Conservation (phyloP, 306 rosid genomes). For the Pyrus communis region DNA sequence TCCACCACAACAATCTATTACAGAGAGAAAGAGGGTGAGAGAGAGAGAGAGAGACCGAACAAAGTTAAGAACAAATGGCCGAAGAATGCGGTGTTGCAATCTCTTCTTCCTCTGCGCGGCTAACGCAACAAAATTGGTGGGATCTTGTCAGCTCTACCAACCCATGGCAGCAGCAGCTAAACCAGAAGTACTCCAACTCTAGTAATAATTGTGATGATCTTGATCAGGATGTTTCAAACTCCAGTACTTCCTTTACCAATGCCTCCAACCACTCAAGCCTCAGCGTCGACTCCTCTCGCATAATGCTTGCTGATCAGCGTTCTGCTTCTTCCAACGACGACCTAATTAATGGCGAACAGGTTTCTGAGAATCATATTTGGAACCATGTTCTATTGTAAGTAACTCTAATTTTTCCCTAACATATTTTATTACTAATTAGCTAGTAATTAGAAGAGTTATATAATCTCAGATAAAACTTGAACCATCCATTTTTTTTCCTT, state of each 20-base stretch:
- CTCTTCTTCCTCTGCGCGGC: constrained; percentile 13
- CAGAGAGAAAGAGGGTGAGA: neutral
- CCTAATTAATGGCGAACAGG: constrained; percentile 39
- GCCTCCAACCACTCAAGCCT: constrained; percentile 73
- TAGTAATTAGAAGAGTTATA: neutral
- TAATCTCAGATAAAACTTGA: neutral
- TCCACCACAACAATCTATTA: neutral
- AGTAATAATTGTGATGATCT: constrained; percentile 37
- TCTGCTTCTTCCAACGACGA: constrained; percentile 41
- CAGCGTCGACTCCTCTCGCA: constrained; percentile 56
- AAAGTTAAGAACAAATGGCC: constrained; percentile 32
- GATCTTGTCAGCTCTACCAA: constrained; percentile 37
- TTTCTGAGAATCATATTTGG: constrained; percentile 74
- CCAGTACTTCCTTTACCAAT: constrained; percentile 69
- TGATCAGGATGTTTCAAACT: constrained; percentile 47
- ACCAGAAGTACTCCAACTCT: constrained; percentile 61
- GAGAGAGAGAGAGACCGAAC: neutral
- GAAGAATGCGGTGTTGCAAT: constrained; percentile 60
- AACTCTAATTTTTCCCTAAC: neutral
- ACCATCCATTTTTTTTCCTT: neutral
- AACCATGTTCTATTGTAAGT: constrained; percentile 72
- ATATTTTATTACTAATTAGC: neutral
- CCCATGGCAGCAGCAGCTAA: constrained; percentile 22
- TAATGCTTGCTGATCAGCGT: constrained; percentile 19
- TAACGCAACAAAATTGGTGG: constrained; percentile 67